Conservation (phyloP, 176 grass and related monocot species). For the Juncus inflexus region DNA sequence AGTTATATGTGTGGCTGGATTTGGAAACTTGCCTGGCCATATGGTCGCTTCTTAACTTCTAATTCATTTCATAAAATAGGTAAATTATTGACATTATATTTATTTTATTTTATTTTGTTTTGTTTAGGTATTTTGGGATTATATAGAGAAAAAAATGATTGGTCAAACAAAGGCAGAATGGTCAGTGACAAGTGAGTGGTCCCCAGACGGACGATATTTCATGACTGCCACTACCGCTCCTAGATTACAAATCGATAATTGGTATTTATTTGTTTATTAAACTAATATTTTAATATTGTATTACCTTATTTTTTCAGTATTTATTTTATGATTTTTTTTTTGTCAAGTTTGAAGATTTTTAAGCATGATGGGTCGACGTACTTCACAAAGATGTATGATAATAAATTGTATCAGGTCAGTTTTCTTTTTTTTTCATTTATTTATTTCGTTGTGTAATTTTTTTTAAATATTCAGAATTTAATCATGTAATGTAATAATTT, state of each 20-base stretch:
- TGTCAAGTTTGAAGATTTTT: conserved; percentile 87
- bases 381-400: conserved; percentile 86
- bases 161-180: conserved; percentile 90
- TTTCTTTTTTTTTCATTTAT: background rate
- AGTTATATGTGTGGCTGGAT: conserved; percentile 89
- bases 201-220: conserved; percentile 80
- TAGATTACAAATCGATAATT: conserved; percentile 88
- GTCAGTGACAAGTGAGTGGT: conserved; percentile 93
- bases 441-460: background rate
- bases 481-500: background rate
- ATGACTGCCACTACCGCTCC: conserved; percentile 96
- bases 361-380: conserved; percentile 63
- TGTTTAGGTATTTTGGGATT: conserved; percentile 85
- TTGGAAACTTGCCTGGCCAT: conserved; percentile 95
- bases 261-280: conserved; percentile 31
- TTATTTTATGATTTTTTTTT: conserved; percentile 17
- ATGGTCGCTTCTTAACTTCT: conserved; percentile 52
- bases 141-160: conserved; percentile 72
- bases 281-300: conserved; percentile 9
- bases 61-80: background rate
- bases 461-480: background rate
- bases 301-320: conserved; percentile 3
- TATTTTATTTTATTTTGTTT: conserved; percentile 11
- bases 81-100: background rate
- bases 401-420: conserved; percentile 75